Evolutionary conservation across 2,329 filamentous ascomycete species (phyloP).

Genomic region (Camptophora hylomeconis): DNA sequence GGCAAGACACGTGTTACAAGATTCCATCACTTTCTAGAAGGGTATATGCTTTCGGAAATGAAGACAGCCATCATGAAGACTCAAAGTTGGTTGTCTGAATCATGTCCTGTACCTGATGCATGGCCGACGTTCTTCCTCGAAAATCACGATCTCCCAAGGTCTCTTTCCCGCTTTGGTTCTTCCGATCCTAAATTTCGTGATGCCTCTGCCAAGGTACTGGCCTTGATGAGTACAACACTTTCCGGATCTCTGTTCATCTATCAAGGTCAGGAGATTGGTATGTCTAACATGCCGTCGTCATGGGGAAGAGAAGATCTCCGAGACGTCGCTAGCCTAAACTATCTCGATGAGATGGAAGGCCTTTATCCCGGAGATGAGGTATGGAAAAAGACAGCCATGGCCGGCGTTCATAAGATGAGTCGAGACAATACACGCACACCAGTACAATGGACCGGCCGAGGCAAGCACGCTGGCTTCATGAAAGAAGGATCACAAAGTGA

Average conservation of each 20-base stretch:
- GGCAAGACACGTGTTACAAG: not conserved
- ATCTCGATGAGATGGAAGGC: conserved; percentile 1
- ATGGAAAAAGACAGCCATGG: not conserved
- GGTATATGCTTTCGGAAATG: conserved; percentile 37
- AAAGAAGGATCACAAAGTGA: conserved; percentile 5
- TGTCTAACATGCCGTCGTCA: conserved; percentile 34
- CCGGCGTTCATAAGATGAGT: not conserved
- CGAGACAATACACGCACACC: conserved; percentile 53
- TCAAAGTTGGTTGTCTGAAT: conserved; percentile 44
- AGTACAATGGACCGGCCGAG: conserved; percentile 50
- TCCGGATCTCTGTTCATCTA: conserved; percentile 40
- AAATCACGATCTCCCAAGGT: conserved; percentile 51
- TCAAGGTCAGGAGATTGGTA: conserved; percentile 43
- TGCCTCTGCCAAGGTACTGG: conserved; percentile 44
- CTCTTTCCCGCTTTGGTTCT: conserved; percentile 37
- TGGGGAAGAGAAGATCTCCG: not conserved
- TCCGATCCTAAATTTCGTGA: conserved; percentile 35
- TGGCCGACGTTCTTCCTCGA: conserved; percentile 54
- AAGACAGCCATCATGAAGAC: conserved; percentile 42
- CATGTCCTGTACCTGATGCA: too few relatives aligned
- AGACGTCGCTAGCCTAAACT: not conserved
- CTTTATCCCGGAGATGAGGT: not conserved
- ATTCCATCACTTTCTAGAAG: conserved; percentile 1
- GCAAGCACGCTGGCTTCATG: conserved; percentile 52
- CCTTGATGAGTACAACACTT: conserved; percentile 42